A percentile compares a stretch with the other conserved stretches of the same genome.
These are phyloP conservation scores for Aspergillus calidoustus DNA, from an alignment of 2,329 filamentous ascomycete species.

Conservation along the genomic window DNA sequence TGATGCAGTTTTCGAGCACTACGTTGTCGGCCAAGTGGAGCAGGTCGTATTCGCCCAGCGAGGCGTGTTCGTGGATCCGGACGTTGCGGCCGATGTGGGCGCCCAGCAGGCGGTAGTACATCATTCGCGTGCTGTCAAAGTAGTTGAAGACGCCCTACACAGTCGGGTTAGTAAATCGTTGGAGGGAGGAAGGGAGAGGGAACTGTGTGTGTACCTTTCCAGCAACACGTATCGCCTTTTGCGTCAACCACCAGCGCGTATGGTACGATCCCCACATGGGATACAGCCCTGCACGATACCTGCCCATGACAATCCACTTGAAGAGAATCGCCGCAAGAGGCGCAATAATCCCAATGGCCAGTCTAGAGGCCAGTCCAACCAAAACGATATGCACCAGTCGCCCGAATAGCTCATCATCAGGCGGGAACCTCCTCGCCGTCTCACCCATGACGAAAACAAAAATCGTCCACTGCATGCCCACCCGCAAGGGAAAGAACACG, in stretches of 20 bases:
- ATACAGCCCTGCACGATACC: slow-evolving; percentile 58
- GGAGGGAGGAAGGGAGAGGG: too few species aligned
- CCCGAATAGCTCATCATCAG: slow-evolving; percentile 47
- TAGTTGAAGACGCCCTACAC: slow-evolving; percentile 8
- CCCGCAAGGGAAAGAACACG: slow-evolving; percentile 57
- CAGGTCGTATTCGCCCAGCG: slow-evolving; percentile 61
- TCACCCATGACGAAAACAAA: slow-evolving; percentile 54
- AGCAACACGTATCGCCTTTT: slow-evolving; percentile 57
- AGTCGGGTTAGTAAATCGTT: not conserved
- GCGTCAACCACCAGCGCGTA: slow-evolving; percentile 62
- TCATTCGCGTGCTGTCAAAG: slow-evolving; percentile 40
- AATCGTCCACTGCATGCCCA: slow-evolving; percentile 57
- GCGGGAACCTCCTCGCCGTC: slow-evolving; percentile 42
- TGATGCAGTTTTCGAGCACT: slow-evolving; percentile 52
- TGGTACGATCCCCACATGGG: slow-evolving; percentile 66
- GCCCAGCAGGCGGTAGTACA: slow-evolving; percentile 59
- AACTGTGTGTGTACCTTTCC: slow-evolving; percentile 44
- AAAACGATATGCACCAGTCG: slow-evolving; percentile 56
- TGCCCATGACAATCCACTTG: slow-evolving; percentile 62
- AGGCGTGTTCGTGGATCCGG: slow-evolving; percentile 48
- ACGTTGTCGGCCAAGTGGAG: slow-evolving; percentile 59
- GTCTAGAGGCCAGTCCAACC: slow-evolving; percentile 50
- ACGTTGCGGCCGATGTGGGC: slow-evolving; percentile 59
- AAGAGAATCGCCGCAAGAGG: slow-evolving; percentile 55
- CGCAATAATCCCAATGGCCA: slow-evolving; percentile 45